Evolutionary conservation across 768 basidiomycete genomes (phyloP).

Genomic region (Leccinum ochraceum): DNA sequence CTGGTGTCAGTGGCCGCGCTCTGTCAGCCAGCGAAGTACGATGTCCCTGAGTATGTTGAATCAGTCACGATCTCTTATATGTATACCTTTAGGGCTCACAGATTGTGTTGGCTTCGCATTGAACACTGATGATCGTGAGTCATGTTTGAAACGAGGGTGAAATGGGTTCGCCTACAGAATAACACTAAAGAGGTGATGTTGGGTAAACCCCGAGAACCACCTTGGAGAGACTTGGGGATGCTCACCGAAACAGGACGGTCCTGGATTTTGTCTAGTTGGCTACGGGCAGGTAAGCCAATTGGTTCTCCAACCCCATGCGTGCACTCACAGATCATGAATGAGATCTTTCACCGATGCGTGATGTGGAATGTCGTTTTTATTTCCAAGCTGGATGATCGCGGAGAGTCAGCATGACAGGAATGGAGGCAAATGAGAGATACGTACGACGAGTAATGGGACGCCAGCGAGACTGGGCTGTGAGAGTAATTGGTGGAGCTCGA

Average conservation of each 20-base stretch:
- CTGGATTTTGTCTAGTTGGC: constrained; percentile 73
- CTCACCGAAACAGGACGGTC: constrained; percentile 85
- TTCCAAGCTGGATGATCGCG: constrained; percentile 61
- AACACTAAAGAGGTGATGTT: constrained; percentile 51
- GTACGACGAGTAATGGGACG: constrained; percentile 81
- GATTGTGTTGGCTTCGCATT: constrained; percentile 94
- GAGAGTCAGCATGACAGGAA: neutral
- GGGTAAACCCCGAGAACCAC: neutral
- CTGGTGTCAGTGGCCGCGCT: constrained; percentile 58
- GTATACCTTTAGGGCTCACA: constrained; percentile 47
- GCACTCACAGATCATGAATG: constrained; percentile 68
- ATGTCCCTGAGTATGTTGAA: constrained; percentile 57
- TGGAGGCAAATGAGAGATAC: constrained; percentile 28
- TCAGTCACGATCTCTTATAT: neutral
- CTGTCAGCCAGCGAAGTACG: constrained; percentile 84
- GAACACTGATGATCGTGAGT: constrained; percentile 64
- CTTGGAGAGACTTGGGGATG: constrained; percentile 13
- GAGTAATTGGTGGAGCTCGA: constrained; percentile 82
- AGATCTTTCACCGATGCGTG: constrained; percentile 82
- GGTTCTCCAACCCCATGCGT: no score
- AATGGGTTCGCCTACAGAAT: constrained; percentile 55
- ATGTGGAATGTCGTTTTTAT: constrained; percentile 86
- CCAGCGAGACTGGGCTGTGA: constrained; percentile 62
- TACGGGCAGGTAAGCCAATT: constrained; percentile 30
- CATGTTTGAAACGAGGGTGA: neutral